Conservation (phyloP, 2,329 filamentous ascomycete species). For the Exserohilum turcica region DNA sequence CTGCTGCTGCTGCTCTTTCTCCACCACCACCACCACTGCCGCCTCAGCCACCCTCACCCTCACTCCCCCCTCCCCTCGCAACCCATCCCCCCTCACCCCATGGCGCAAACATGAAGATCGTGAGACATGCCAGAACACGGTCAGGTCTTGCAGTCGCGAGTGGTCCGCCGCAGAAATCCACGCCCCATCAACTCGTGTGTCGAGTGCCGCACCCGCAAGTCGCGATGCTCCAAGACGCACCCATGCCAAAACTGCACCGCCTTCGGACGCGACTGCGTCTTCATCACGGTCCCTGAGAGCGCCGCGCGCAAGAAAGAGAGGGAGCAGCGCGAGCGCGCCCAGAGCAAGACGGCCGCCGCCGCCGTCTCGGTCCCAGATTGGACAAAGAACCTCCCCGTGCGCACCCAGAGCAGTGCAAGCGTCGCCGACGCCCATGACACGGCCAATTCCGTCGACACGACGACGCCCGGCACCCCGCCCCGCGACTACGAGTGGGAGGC, state of each 20-base stretch:
- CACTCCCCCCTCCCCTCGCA: too few species aligned
- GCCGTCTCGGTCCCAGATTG: slow-evolving; percentile 39
- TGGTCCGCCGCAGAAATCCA: slow-evolving; percentile 47
- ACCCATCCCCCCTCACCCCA: slow-evolving; percentile 27
- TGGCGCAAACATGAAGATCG: slow-evolving; percentile 41
- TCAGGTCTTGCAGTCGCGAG: slow-evolving; percentile 45
- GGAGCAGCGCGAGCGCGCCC: slow-evolving; percentile 40
- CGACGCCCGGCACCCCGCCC: slow-evolving; percentile 45
- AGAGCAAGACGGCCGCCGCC: slow-evolving; percentile 34
- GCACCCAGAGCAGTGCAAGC: slow-evolving; percentile 34
- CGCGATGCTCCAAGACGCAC: slow-evolving; percentile 47
- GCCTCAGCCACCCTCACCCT: slow-evolving; percentile 19
- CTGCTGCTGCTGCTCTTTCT: too few species aligned
- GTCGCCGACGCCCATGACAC: slow-evolving; percentile 36
- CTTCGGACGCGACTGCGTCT: slow-evolving; percentile 47
- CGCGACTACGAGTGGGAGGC: slow-evolving; percentile 49
- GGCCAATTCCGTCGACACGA: slow-evolving; percentile 40
- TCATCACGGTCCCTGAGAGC: slow-evolving; percentile 47
- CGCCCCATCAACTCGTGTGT: slow-evolving; percentile 48
- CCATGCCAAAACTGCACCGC: slow-evolving; percentile 49
- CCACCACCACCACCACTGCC: too few species aligned
- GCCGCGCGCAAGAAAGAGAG: slow-evolving; percentile 46
- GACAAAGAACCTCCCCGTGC: slow-evolving; percentile 45
- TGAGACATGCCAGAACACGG: slow-evolving; percentile 46
- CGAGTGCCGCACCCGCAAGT: slow-evolving; percentile 47